phyloP scores from a whole-genome alignment of 768 basidiomycete genomes.

The Tricholoma bakamatsutake region DNA sequence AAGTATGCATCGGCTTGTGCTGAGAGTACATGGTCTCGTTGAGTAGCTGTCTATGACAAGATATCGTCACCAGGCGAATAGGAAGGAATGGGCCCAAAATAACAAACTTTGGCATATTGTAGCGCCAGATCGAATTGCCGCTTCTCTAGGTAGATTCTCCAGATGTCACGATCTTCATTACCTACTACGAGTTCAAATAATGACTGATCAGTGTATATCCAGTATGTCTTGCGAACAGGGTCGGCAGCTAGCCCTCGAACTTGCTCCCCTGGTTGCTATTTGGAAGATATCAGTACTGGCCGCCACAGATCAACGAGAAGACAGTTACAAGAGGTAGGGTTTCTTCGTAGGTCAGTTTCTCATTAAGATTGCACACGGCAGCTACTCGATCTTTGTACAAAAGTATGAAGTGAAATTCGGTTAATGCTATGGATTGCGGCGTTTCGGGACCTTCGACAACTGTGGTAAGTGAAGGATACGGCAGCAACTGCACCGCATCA shows the following conservation, averaged over 20 bases:
- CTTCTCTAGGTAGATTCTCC: constrained; percentile 84
- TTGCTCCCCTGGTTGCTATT: constrained; percentile 70
- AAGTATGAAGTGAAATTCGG: constrained; percentile 89
- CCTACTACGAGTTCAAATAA: constrained; percentile 81
- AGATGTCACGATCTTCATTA: constrained; percentile 92
- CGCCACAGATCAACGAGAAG: neutral
- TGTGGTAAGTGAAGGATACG: constrained; percentile 51
- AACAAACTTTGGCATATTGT: constrained; percentile 70
- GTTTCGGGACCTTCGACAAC: constrained; percentile 30
- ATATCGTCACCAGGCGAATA: neutral
- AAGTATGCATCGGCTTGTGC: constrained; percentile 82
- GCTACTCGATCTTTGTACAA: constrained; percentile 75
- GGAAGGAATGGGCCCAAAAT: neutral
- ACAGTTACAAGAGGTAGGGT: constrained; percentile 63
- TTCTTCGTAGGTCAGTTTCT: constrained; percentile 82
- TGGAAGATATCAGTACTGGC: neutral
- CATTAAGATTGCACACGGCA: constrained; percentile 75
- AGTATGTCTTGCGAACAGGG: constrained; percentile 84
- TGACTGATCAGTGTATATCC: constrained; percentile 87
- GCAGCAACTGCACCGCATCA: constrained; percentile 72
- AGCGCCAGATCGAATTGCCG: constrained; percentile 75
- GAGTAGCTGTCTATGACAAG: constrained; percentile 62
- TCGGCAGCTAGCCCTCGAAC: constrained; percentile 78
- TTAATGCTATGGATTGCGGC: constrained; percentile 76
- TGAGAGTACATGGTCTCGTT: constrained; percentile 78